Evolutionary conservation across 352 stramenopile genomes (phyloP).

Genomic region (Phytophthora quininea): DNA sequence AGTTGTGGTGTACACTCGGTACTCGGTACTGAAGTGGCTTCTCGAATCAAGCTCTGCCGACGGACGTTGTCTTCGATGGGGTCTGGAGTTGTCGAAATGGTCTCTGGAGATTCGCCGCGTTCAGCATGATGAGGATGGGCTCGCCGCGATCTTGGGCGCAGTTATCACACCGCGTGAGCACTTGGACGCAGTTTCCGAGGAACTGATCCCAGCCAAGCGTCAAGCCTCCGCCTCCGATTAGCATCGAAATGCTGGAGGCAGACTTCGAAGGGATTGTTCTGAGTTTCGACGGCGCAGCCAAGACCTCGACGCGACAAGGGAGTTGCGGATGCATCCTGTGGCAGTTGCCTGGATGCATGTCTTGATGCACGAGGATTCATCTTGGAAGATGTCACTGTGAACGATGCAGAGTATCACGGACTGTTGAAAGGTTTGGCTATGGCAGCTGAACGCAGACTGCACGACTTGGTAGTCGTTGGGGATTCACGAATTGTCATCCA

Average conservation of each 20-base stretch:
- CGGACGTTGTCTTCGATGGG: neutral
- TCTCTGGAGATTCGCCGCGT: constrained; percentile 4
- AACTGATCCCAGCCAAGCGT: neutral
- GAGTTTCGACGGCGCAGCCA: neutral
- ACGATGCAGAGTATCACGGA: neutral
- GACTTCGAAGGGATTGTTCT: neutral
- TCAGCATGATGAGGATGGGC: constrained; percentile 1
- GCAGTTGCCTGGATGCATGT: neutral
- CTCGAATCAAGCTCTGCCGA: constrained; percentile 6
- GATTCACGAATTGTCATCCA: neutral
- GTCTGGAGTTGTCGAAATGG: constrained; percentile 3
- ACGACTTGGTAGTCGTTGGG: neutral
- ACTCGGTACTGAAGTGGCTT: constrained; percentile 10
- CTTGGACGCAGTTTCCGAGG: neutral
- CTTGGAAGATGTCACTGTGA: neutral
- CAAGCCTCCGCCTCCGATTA: neutral
- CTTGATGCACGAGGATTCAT: neutral
- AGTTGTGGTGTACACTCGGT: neutral
- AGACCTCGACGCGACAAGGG: neutral
- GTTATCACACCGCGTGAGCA: neutral
- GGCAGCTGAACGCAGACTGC: neutral
- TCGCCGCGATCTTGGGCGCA: neutral
- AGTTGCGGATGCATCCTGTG: neutral
- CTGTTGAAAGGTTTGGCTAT: neutral
- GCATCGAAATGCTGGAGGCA: neutral